These are phyloP conservation scores for Irpex lacteus DNA, from an alignment of 1,284 basidiomycete genomes.

Conservation along the genomic window DNA sequence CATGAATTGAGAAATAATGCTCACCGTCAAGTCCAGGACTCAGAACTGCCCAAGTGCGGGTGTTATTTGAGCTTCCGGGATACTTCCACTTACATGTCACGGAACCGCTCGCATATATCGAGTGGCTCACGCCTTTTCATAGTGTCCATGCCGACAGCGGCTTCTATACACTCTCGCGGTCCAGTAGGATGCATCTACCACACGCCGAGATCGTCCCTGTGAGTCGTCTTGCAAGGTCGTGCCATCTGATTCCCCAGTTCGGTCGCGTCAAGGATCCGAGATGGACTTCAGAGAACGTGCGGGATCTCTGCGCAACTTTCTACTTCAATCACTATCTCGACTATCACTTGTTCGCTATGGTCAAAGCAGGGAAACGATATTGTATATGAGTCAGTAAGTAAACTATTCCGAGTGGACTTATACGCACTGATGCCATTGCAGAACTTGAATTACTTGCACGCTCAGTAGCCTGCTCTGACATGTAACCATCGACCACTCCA, in stretches of 20 bases:
- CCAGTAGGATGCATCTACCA: slow-evolving; percentile 12
- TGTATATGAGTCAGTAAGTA: not conserved
- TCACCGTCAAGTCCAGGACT: slow-evolving; percentile 13
- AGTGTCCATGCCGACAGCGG: slow-evolving; percentile 7
- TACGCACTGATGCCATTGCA: too few species aligned
- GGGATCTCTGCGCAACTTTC: slow-evolving; percentile 1
- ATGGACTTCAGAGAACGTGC: slow-evolving; percentile 9
- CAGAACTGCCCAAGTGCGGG: slow-evolving; percentile 22
- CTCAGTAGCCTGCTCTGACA: too few species aligned
- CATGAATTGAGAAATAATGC: too few species aligned
- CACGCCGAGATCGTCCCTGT: slow-evolving; percentile 22
- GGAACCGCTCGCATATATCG: slow-evolving; percentile 23
- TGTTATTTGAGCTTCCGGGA: slow-evolving; percentile 21
- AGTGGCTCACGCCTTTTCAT: slow-evolving; percentile 26
- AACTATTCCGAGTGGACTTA: too few species aligned
- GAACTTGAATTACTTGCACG: too few species aligned
- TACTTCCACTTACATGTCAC: not conserved
- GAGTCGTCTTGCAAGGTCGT: slow-evolving; percentile 20
- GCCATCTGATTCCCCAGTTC: slow-evolving; percentile 24
- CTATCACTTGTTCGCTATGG: not conserved
- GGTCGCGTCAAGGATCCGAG: slow-evolving; percentile 1
- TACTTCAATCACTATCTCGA: slow-evolving; percentile 5
- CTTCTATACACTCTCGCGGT: not conserved
- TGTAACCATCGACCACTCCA: too few species aligned
- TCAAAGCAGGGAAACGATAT: not conserved